These are phyloP conservation scores for Mrakia gelida DNA, from an alignment of 768 basidiomycete genomes.

Conservation along the genomic window DNA sequence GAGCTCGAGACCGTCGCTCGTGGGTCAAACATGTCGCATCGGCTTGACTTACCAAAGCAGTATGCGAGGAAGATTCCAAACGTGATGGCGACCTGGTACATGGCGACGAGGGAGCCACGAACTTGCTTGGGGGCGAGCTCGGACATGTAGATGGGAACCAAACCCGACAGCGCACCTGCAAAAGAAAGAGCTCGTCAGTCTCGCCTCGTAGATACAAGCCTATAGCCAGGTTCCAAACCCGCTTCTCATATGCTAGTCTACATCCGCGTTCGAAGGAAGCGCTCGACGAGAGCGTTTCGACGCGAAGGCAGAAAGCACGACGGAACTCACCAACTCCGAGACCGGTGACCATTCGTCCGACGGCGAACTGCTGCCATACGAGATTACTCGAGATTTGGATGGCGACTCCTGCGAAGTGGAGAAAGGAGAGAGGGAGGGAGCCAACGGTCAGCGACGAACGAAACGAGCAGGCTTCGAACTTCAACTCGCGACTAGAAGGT, in stretches of 20 bases:
- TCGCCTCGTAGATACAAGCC: too few species aligned
- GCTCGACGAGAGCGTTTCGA: too few species aligned
- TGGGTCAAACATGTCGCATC: not conserved
- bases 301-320: slow-evolving; percentile 38
- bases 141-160: slow-evolving; percentile 55
- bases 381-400: slow-evolving; percentile 30
- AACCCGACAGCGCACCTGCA: slow-evolving; percentile 24
- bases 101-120: slow-evolving; percentile 53
- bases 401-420: slow-evolving; percentile 45
- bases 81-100: slow-evolving; percentile 52
- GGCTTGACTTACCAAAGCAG: not conserved
- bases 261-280: too few species aligned
- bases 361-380: not conserved
- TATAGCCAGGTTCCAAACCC: too few species aligned
- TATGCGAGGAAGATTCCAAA: slow-evolving; percentile 35
- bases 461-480: too few species aligned
- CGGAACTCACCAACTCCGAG: slow-evolving; percentile 57
- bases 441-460: too few species aligned
- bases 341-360: slow-evolving; percentile 64
- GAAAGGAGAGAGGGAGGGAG: slow-evolving; percentile 52
- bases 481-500: slow-evolving; percentile 48
- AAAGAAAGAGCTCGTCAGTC: not conserved
- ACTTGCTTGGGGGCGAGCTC: slow-evolving; percentile 69
- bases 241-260: too few species aligned
- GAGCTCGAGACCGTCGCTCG: not conserved